Evolutionary conservation across 345 rosid species (phyloP), one percentile per base, ranked within the genome.

Genomic region (Syzygium oleosum): DNA sequence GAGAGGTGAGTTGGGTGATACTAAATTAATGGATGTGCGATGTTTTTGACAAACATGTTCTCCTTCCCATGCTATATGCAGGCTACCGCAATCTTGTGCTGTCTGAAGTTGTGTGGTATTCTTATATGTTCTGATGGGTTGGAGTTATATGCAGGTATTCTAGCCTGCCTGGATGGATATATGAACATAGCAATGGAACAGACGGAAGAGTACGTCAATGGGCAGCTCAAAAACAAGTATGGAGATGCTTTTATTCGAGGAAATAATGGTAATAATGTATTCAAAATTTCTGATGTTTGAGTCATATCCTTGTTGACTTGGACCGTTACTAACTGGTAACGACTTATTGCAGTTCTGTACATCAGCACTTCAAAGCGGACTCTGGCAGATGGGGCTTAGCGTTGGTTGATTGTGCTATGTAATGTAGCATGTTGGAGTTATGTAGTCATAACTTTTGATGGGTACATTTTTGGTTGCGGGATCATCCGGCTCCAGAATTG

Each of bases 161-260:
- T 63, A 6, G 38, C 77, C 5, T 63, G 41, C 21, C 77, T 29
- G 38, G 77, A 63, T 7, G 98, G 77, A 63, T 63, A 63, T 15
- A 63, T 63, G 77, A 98, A 96, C 86, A 96, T 98, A 84, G 99
- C 99, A 11, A 98, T 98, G 99, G 99, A 96, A 88, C 99, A 96
- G 90, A 98, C 98, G 0, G 99, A 98, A 84, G 99, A 98, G 90
- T 95, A 98, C 23, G 98, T 96, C 6, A 96, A 98, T 78, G 99
- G 99, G 9, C 99, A 98, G 91, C 91, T 96, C 80, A 98, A 98
- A 90, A 96, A 98, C 84, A 98, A 98, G 89, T 96, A 98, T 14
- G 99, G 98, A 0, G 99, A 98, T 63, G 99, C 99, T 86, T 96
- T 98, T 85, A 98, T 96, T 85, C 98, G 99, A 65, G 99, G 99